phyloP scores from a whole-genome alignment of 2,329 filamentous ascomycete genomes.

The Alternaria conjuncta region DNA sequence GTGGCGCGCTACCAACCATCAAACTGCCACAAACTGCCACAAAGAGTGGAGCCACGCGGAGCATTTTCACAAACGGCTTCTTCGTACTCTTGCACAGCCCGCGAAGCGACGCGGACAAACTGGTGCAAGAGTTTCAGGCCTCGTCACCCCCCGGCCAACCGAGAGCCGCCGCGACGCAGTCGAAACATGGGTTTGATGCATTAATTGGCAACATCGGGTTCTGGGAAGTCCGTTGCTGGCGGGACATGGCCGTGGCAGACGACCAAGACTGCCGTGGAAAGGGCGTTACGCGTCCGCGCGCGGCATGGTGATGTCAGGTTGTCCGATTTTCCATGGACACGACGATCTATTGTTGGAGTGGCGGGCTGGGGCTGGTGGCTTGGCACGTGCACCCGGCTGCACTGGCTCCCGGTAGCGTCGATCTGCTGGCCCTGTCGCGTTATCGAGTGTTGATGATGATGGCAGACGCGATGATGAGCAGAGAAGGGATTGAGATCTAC shows the following conservation, averaged over 20 bases:
- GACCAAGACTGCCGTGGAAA: background rate
- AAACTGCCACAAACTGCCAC: background rate
- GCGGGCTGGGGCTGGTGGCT: conserved; percentile 6
- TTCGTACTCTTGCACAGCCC: conserved; percentile 18
- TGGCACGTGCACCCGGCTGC: conserved; percentile 11
- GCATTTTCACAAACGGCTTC: conserved; percentile 4
- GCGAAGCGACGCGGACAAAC: conserved; percentile 21
- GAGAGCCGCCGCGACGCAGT: conserved; percentile 28
- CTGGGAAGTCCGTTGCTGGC: conserved; percentile 1
- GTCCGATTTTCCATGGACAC: conserved; percentile 5
- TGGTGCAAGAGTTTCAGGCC: conserved; percentile 38
- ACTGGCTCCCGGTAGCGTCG: conserved; percentile 9
- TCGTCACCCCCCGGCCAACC: conserved; percentile 38
- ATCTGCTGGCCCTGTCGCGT: conserved; percentile 7
- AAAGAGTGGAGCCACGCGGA: conserved; percentile 5
- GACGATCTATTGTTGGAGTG: conserved; percentile 26
- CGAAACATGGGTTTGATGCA: conserved; percentile 32
- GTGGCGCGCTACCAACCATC: conserved; percentile 2
- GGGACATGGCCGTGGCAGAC: background rate
- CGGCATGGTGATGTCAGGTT: conserved; percentile 16
- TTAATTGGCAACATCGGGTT: background rate
- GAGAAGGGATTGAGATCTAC: background rate
- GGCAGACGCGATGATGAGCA: background rate
- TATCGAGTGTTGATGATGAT: background rate
- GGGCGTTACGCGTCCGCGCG: conserved; percentile 6